Evolutionary conservation across 305 asterid genomes (phyloP).

Genomic region (Fraxinus velutina): DNA sequence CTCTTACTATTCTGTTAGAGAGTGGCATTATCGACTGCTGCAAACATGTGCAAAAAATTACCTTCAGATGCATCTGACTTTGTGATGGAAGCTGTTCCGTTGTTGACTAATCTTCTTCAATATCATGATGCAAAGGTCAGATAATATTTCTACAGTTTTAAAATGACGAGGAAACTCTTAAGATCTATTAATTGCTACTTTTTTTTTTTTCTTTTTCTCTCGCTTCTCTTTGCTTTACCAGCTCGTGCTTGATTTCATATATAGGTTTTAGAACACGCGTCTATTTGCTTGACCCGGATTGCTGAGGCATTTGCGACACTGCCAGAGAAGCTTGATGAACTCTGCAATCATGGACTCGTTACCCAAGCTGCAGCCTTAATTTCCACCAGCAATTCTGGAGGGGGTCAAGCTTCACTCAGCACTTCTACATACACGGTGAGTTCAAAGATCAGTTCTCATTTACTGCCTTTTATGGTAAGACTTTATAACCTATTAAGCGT

Average conservation of each 20-base stretch:
- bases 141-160: constrained; percentile 12
- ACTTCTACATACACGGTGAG: constrained; percentile 90
- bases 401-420: constrained; percentile 92
- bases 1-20: constrained; percentile 43
- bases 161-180: neutral
- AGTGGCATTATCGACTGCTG: constrained; percentile 96
- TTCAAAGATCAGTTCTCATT: constrained; percentile 5
- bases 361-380: constrained; percentile 86
- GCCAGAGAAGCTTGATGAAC: constrained; percentile 88
- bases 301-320: constrained; percentile 92
- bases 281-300: constrained; percentile 92
- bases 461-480: constrained; percentile 18
- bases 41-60: constrained; percentile 96
- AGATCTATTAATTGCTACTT: neutral
- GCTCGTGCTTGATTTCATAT: constrained; percentile 16
- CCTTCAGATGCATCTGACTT: constrained; percentile 98
- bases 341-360: constrained; percentile 90
- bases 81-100: constrained; percentile 98
- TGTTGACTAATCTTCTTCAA: constrained; percentile 92
- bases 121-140: constrained; percentile 95
- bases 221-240: neutral
- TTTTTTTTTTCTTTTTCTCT: neutral
- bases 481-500: constrained; percentile 29
- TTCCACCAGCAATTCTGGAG: constrained; percentile 81
- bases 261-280: constrained; percentile 94